These are phyloP conservation scores for Boechera divaricarpa DNA, from an alignment of 345 rosid species.

Conservation along the genomic window DNA sequence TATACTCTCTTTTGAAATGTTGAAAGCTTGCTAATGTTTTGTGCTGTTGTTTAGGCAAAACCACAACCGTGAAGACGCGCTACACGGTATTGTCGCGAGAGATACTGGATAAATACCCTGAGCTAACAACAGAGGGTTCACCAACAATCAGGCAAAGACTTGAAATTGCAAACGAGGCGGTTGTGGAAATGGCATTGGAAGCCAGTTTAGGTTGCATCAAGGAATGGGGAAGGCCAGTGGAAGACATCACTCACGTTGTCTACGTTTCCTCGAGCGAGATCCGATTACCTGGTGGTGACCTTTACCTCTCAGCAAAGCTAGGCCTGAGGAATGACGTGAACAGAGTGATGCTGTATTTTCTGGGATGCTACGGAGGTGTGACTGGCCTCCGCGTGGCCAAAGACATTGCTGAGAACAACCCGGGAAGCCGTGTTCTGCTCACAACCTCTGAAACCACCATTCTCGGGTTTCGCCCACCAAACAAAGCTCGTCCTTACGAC, in stretches of 20 bases:
- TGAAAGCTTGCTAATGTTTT: slow-evolving; percentile 21
- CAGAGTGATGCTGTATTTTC: slow-evolving; percentile 88
- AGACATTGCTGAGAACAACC: slow-evolving; percentile 95
- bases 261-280: slow-evolving; percentile 95
- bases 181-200: slow-evolving; percentile 79
- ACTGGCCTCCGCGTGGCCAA: slow-evolving; percentile 95
- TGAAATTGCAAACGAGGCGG: slow-evolving; percentile 87
- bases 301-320: slow-evolving; percentile 70
- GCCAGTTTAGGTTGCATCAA: slow-evolving; percentile 83
- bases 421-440: slow-evolving; percentile 79
- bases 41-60: slow-evolving; percentile 66
- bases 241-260: slow-evolving; percentile 85
- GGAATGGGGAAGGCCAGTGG: slow-evolving; percentile 81
- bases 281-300: slow-evolving; percentile 93
- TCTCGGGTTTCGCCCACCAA: slow-evolving; percentile 90
- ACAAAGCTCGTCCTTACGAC: slow-evolving; percentile 83
- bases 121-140: slow-evolving; percentile 77
- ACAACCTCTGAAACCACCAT: slow-evolving; percentile 94
- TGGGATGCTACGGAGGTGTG: slow-evolving; percentile 90
- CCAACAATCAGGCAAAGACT: slow-evolving; percentile 85
- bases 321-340: slow-evolving; percentile 73
- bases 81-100: slow-evolving; percentile 90
- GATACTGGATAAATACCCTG: slow-evolving; percentile 81
- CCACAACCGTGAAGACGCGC: slow-evolving; percentile 92
- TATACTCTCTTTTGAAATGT: slow-evolving; percentile 4